phyloP scores from a whole-genome alignment of 2,329 filamentous ascomycete genomes.

The Daldinia sp. region DNA sequence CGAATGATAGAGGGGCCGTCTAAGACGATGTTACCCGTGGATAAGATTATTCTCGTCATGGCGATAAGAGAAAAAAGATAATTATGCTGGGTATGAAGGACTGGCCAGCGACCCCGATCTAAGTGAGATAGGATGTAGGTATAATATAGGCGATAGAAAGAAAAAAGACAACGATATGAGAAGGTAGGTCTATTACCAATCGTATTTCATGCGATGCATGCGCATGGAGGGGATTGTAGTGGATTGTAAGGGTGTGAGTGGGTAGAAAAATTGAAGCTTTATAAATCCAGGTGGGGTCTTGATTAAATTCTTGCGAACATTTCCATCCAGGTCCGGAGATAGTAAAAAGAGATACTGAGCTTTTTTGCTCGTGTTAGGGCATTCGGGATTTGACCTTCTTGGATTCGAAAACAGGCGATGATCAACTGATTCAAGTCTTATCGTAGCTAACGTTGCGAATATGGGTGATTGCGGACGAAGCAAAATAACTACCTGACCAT shows the following conservation, averaged over 20 bases:
- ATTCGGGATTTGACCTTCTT: background rate
- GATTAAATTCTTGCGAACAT: conserved; percentile 8
- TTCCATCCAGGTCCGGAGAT: conserved; percentile 6
- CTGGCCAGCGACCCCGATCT: conserved; percentile 2
- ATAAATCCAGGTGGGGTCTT: conserved; percentile 29
- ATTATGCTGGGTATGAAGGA: conserved; percentile 9
- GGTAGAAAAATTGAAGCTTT: conserved; percentile 33
- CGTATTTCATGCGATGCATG: conserved; percentile 7
- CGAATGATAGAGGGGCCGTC: conserved; percentile 84
- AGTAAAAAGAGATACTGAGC: background rate
- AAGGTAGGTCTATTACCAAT: conserved; percentile 31
- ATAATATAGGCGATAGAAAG: conserved; percentile 59
- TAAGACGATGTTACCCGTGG: conserved; percentile 77
- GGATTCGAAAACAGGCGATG: background rate
- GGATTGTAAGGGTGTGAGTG: background rate
- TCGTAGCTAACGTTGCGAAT: background rate
- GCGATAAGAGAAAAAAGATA: background rate
- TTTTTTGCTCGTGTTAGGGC: background rate
- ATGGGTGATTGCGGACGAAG: background rate
- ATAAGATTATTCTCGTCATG: conserved; percentile 45
- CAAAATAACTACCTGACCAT: background rate
- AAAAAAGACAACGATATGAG: background rate
- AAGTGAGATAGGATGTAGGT: conserved; percentile 8
- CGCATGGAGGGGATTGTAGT: too few relatives aligned
- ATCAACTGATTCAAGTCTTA: background rate